Percentiles rank a stretch among this genome's conserved stretches.
These are phyloP conservation scores for Nemania sp. DNA, from an alignment of 2,329 filamentous ascomycete genomes.

Conservation along the genomic window DNA sequence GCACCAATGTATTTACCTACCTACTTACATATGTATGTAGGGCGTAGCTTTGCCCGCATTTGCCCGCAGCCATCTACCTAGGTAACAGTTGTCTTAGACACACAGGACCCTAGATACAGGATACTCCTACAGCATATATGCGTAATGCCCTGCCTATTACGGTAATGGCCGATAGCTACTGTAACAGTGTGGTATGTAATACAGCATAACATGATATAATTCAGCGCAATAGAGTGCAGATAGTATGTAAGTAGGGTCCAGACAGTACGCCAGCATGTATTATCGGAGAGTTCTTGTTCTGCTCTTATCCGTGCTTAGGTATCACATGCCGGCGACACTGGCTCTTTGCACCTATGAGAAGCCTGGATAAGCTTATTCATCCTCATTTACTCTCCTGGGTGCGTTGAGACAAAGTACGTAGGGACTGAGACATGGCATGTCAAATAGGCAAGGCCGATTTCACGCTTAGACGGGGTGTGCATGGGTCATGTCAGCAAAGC, in stretches of 20 bases:
- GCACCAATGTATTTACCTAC: no score
- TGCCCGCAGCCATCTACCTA: background rate
- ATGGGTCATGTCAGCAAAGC: conserved; percentile 37
- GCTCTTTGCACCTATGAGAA: background rate
- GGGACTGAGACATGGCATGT: conserved; percentile 13
- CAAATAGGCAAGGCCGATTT: conserved; percentile 38
- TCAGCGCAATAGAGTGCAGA: no score
- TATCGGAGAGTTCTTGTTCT: conserved; percentile 8
- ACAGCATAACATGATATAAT: no score
- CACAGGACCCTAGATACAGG: background rate
- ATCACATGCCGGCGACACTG: conserved; percentile 3
- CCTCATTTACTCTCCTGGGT: background rate
- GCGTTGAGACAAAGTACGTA: background rate
- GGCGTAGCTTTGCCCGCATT: background rate
- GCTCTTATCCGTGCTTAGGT: background rate
- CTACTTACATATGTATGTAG: background rate
- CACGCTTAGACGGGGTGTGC: conserved; percentile 23
- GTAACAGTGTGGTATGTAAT: background rate
- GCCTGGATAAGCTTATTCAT: conserved; percentile 32
- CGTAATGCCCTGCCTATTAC: background rate
- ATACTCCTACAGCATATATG: background rate
- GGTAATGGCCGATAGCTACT: background rate
- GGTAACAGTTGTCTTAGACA: background rate
- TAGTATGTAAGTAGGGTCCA: no score
- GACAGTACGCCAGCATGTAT: background rate